Base-by-base conservation (phyloP, 345 rosid species). In the Gossypium stocksii region DNA sequence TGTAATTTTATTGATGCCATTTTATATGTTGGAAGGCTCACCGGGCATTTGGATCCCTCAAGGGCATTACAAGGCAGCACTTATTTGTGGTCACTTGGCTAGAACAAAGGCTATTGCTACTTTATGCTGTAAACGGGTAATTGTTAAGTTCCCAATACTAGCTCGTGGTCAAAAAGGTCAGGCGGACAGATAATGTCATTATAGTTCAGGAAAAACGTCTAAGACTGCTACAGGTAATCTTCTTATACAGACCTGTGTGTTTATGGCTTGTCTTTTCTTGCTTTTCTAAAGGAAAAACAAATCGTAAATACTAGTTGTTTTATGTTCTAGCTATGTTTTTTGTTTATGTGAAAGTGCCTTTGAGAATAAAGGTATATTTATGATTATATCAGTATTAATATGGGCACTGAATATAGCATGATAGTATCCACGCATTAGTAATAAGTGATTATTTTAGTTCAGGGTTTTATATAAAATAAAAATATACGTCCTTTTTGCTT, bases 81-180 rank as follows among this genome's bases (percentile, higher is more conserved):
- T 91, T 68, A 77, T 89, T 46, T 92, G 90, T 76, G 98, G 98
- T 57, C 92, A 80, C 84, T 77, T 93, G 74, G 95, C 89, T 65
- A 86, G 98, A 81, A 85, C 90, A 78, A 93, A 93, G 84, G 97
- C 98, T 72, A 79, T 87, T 86, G 91, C 93, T 66, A 89, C 91
- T 12, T 82, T 91, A 73, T 80, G 63, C 2, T 88, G 91, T 82
- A 79, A 88, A 49, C 82, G 80, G 80, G 89, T 86, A 52, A 82
- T 89, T 81, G 83, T 91, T 49, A 89, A 83, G 84, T 56, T 93
- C 66, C 98, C 91, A 77, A 89, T 91, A n/a, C 52, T 88, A 70
- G 84, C 69, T 74, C 91, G 97, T 9, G 89, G 87, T 62, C 84
- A 74, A 73, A 79, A 80, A 34, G 76, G 88, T 86, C 69, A 84